A percentile compares a stretch with the other conserved stretches of the same genome.
Conservation (phyloP, 2,329 filamentous ascomycete genomes). For the Amauroascus niger region DNA sequence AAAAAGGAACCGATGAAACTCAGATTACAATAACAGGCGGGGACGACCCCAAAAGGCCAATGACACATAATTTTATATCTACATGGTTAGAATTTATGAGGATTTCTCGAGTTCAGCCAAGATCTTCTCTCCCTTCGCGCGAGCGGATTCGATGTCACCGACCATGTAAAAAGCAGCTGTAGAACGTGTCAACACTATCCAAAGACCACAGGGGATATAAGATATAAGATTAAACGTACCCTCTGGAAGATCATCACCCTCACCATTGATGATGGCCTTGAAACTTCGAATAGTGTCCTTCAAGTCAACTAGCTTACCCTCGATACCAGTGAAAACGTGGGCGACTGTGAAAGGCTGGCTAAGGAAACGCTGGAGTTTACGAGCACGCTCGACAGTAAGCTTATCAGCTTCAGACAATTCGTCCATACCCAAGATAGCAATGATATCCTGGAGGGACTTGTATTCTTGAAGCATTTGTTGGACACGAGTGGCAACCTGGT, state of each 20-base stretch:
- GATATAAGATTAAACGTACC: constrained; percentile 44
- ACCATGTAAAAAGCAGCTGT: constrained; percentile 86
- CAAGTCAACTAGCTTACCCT: constrained; percentile 92
- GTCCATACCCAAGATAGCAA: constrained; percentile 99
- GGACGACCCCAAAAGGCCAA: constrained; percentile 8
- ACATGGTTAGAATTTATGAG: constrained; percentile 17
- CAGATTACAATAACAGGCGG: constrained; percentile 15
- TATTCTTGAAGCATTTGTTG: constrained; percentile 99
- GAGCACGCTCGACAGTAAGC: constrained; percentile 99
- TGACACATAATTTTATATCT: constrained; percentile 15
- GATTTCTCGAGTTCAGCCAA: constrained; percentile 74
- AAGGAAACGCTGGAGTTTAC: constrained; percentile 99
- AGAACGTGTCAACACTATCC: constrained; percentile 7
- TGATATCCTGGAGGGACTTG: constrained; percentile 99
- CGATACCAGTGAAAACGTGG: constrained; percentile 65
- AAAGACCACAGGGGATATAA: neutral
- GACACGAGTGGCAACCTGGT: constrained; percentile 84
- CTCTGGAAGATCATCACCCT: constrained; percentile 93
- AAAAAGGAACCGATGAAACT: constrained; percentile 13
- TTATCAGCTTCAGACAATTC: constrained; percentile 98
- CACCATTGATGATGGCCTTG: constrained; percentile 92
- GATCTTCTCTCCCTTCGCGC: constrained; percentile 99
- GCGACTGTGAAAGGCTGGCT: constrained; percentile 94
- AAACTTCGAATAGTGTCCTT: constrained; percentile 98
- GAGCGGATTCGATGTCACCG: constrained; percentile 85